Base-by-base conservation (phyloP, 2,329 filamentous ascomycete species). In the Akanthomyces lecanii region DNA sequence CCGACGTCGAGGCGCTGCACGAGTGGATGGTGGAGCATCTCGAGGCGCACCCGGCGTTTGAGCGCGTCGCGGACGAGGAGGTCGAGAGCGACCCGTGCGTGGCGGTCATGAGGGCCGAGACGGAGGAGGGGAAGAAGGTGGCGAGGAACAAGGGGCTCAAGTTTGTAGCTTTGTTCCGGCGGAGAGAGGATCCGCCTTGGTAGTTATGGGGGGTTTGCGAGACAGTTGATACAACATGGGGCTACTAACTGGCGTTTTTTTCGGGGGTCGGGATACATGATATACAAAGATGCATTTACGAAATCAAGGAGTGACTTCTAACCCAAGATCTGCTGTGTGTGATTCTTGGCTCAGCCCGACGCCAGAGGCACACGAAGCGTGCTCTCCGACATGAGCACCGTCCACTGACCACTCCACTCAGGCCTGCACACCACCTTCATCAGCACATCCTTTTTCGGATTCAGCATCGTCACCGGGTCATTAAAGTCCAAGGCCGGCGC, bases 41-140 rank as follows among this genome's bases (percentile, higher is more conserved):
- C 69, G 85, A 89, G 62, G 84, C 82, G 33, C 90, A 93, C 72
- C 87, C 86, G 18, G 84, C 90, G 54, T 98, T 96, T 75, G 89
- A 92, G 77, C 81, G 91, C 65, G 81, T 97, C 5, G 69, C 82
- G 0, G 85, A 87, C 65, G 85, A 86, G 65, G 89, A 91, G 66
- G 81, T 86, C 68, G 85, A 88, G 63, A 79, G 77, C 36, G 89
- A 94, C 73, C 81, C 85, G 66, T 92, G 89, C 72, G 89, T 94
- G 7, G 77, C 77, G 63, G 81, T 90, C 61, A 96, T 95, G 91
- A 82, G 79, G 71, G 84, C 82, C 42, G 92, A 95, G 78, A 99
- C 96, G 4, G 95, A 99, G 75, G 96, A 99, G 79, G 92, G 93
- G 40, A 97, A 97, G 81, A 99, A 99, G 79, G 95, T 99, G 16